Evolutionary conservation across 129 eudicot species (phyloP).

Genomic region (Sambucus nigra): DNA sequence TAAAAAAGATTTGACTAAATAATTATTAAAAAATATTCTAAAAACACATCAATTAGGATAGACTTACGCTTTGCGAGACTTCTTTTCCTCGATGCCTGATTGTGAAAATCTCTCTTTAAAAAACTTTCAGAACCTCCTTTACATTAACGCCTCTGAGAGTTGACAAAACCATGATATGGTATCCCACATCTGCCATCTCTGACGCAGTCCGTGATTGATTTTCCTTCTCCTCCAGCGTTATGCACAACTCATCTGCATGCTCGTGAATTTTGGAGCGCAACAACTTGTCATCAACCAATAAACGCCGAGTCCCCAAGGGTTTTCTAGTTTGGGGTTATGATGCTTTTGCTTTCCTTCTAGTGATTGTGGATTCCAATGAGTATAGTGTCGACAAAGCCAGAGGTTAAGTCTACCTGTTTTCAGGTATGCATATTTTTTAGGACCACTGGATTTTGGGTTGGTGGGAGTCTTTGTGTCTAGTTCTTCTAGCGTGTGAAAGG

Average conservation of each 20-base stretch:
- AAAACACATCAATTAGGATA: no score
- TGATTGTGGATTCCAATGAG: slow-evolving; percentile 72
- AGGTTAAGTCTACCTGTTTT: no score
- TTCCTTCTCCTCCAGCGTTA: slow-evolving; percentile 78
- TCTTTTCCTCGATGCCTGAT: slow-evolving; percentile 76
- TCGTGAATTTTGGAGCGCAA: slow-evolving; percentile 90
- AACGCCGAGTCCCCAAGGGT: slow-evolving; percentile 84
- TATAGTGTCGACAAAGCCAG: slow-evolving; percentile 66
- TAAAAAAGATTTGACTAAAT: no score
- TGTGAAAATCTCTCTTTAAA: slow-evolving; percentile 58
- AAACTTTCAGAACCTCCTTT: slow-evolving; percentile 64
- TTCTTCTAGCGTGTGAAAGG: no score
- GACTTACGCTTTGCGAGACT: slow-evolving; percentile 26
- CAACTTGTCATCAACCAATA: slow-evolving; percentile 62
- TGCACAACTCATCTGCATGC: slow-evolving; percentile 84
- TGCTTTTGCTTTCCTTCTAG: slow-evolving; percentile 50
- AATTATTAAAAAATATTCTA: no score
- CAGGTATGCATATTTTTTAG: no score
- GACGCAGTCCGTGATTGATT: slow-evolving; percentile 58
- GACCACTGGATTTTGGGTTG: no score
- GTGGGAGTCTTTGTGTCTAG: no score
- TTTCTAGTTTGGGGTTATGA: slow-evolving; percentile 34
- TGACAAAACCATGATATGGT: slow-evolving; percentile 68
- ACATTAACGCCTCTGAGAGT: slow-evolving; percentile 47
- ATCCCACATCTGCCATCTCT: slow-evolving; percentile 82